Evolutionary conservation across 148 eudicot species (phyloP).

Genomic region (Vaccinium vitisidaea): DNA sequence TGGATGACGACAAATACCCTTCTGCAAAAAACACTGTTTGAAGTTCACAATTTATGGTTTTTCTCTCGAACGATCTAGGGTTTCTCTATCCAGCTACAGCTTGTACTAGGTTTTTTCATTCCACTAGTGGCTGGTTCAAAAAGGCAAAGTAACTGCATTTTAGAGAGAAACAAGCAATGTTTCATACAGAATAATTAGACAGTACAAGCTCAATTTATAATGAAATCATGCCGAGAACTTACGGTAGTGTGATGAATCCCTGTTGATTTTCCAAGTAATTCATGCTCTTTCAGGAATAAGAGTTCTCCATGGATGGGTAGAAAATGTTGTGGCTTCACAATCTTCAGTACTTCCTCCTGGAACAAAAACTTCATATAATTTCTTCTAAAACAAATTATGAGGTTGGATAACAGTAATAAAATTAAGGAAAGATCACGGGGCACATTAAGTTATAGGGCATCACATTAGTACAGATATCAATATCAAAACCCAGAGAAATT

Average conservation of each 20-base stretch:
- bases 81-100: too few species aligned
- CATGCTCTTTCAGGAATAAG: constrained; percentile 93
- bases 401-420: neutral
- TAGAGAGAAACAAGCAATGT: neutral
- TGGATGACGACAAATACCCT: too few species aligned
- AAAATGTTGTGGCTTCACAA: constrained; percentile 99
- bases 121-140: neutral
- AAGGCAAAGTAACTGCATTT: neutral
- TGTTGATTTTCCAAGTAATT: constrained; percentile 86
- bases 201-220: neutral
- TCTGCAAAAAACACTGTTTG: too few species aligned
- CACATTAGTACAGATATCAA: neutral
- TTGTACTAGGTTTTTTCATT: too few species aligned
- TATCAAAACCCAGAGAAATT: neutral
- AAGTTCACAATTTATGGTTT: too few species aligned
- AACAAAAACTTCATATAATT: constrained; percentile 20
- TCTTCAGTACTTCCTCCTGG: constrained; percentile 85
- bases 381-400: neutral
- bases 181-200: constrained; percentile 9
- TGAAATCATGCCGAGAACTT: constrained; percentile 28
- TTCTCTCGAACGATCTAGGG: too few species aligned
- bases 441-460: neutral
- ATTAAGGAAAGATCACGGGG: neutral
- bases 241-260: constrained; percentile 89
- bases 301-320: constrained; percentile 96